Base-by-base conservation (phyloP, 495 filamentous ascomycete genomes). In the Aspergillus carlsbadensis region DNA sequence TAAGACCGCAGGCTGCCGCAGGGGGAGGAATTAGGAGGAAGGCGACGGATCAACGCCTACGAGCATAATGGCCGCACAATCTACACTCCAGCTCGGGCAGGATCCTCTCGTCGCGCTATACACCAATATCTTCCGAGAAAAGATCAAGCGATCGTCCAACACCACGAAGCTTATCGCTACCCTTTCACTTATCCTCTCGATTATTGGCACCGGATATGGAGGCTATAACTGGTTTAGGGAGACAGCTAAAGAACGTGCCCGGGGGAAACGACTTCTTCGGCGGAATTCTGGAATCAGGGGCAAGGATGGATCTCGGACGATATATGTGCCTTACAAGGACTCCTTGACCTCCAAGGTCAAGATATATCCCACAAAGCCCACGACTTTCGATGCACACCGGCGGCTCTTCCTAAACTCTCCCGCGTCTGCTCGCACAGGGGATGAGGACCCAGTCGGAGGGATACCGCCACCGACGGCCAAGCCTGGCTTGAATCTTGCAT, bases 371-470 rank as follows among this genome's bases (percentile, higher is more conserved):
- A 99, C 95, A 8, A 97, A 96, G 70, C 81, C 84, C 7, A 88
- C 89, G 21, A 97, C 95, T 5, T 99, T 97, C 69, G 91, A 98
- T 78, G 95, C 95, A 29, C 95, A 99, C 70, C 83, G 93, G 33
- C 81, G 95, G 31, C 80, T 98, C 17, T 99, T 98, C 69, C 81
- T 99, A 31, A 92, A 95, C 62, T 92, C 94, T 0, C 91, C 92
- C 4, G 78, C 87, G 49, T 87, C 88, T 15, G 86, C 89, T 15
- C 85, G 88, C 5, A 76, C 88, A 26, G 81, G 79, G n/a, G 88
- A 92, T 65, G 85, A 84, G 6, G 78, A 82, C n/a, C 65, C 72
- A 11, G 69, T 73, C 10, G 79, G 74, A 50, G 81, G 84, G 51
- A 90, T 93, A 11, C 94, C 94, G 5, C 90, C 95, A 6, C 81